Evolutionary conservation across 192 early-diverging fungal genomes (phyloP), one percentile per base, ranked within the genome.

Genomic region (Coemansia sp.): DNA sequence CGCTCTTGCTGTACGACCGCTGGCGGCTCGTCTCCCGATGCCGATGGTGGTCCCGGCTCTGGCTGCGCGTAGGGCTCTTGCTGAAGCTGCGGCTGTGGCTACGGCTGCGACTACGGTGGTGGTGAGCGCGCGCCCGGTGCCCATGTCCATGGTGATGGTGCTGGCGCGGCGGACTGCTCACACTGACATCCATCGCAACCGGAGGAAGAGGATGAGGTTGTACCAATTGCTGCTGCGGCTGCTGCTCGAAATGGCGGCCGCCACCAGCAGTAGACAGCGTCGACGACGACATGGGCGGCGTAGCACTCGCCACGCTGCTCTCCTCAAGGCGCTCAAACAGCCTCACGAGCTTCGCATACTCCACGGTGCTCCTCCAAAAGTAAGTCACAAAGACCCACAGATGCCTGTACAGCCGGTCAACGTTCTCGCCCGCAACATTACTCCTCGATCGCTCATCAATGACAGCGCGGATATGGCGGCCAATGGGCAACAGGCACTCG

Each of bases 381-480:
- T 82, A 85, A 25, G 86, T 85, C 61, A 81, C 88, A 82, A 85
- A 91, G 65, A 86, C 86, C 94, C 87, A 94, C 62, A 88, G 66
- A 71, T 87, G 88, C 31, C 79, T 82, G 59, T 83, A 71, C 25
- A 83, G 65, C 77, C 71, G 64, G 62, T 68, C 74, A 57, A 60
- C 42, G 66, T 65, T 65, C 57, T 64, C 82, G 62, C 31, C 67
- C 65, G 36, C 61, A 49, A 31, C 57, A 65, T 68, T 51, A 70
- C 59, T 36, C 65, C 71, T 64, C 72, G 59, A 32, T 64, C 72
- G 37, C 73, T 80, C 65, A 72, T 82, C 64, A 42, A 76, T 56
- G 49, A 76, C 58, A 24, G 74, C 70, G 47, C 80, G 65, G 68
- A 87, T 81, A 64, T 89, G 68, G 41, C 83, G 46, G 43, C 87